A percentile compares a stretch with the other conserved stretches of the same genome.
phyloP scores from a whole-genome alignment of 495 filamentous ascomycete genomes.

The Gamarada debralockiae region DNA sequence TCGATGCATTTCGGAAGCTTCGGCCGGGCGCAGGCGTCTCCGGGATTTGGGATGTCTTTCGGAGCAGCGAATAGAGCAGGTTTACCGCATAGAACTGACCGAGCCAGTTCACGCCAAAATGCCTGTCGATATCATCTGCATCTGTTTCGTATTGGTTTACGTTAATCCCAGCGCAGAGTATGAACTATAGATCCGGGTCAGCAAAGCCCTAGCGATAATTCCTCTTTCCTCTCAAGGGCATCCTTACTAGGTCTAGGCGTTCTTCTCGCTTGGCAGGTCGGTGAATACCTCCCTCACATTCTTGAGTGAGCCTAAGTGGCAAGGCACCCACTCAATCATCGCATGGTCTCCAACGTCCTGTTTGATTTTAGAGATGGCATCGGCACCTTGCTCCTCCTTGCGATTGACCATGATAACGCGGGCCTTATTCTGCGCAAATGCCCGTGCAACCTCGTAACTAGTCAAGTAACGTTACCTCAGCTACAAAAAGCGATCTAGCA shows the following conservation, averaged over 20 bases:
- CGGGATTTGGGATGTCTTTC: too few species aligned
- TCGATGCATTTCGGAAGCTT: too few species aligned
- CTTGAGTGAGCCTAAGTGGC: constrained; percentile 37
- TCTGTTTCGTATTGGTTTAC: constrained; percentile 36
- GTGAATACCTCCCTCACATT: constrained; percentile 36
- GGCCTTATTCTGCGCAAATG: constrained; percentile 29
- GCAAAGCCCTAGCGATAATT: too few species aligned
- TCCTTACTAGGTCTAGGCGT: constrained; percentile 35
- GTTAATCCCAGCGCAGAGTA: constrained; percentile 48
- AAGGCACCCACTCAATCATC: constrained; percentile 38
- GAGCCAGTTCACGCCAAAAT: constrained; percentile 48
- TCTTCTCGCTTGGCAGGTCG: constrained; percentile 26
- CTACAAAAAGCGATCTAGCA: too few species aligned
- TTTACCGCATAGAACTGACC: constrained; percentile 43
- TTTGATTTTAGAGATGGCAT: constrained; percentile 33
- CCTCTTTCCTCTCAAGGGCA: too few species aligned
- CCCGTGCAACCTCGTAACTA: constrained; percentile 22
- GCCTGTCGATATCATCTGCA: constrained; percentile 43
- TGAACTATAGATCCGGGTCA: too few species aligned
- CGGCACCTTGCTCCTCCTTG: constrained; percentile 36
- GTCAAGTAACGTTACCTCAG: too few species aligned
- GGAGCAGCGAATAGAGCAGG: constrained; percentile 38
- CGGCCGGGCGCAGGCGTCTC: too few species aligned
- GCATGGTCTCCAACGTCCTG: constrained; percentile 24
- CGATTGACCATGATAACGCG: constrained; percentile 37